Base-by-base conservation (phyloP, 2,329 filamentous ascomycete species). In the Sclerotiophoma versabilis region DNA sequence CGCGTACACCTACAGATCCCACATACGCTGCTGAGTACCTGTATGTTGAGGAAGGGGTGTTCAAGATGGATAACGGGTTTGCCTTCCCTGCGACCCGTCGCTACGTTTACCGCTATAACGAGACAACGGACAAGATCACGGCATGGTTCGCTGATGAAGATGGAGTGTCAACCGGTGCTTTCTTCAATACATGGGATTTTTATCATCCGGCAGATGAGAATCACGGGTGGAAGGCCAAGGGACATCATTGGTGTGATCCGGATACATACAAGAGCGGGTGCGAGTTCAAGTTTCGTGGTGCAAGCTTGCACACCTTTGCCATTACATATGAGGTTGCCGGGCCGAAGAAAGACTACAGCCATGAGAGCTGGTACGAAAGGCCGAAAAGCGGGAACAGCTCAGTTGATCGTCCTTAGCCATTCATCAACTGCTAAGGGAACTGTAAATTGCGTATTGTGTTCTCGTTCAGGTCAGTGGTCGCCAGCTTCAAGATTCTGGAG, bases 161-260 rank as follows among this genome's bases (percentile, higher is more conserved):
- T 59, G 84, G 88, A n/a, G 84, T 89, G 58, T 80, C 81, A 12
- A 86, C 87, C 0, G 89, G 92, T 67, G 89, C 92, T 59, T 76
- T 92, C 17, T 93, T 93, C 72, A 89, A 92, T 64, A 83, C 87
- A 58, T 76, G 92, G n/a, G 82, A 88, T 52, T 90, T 92, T 61
- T 54, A 77, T 19, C 46, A 62, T 10, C 68, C 71, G 4, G 61
- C 71, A 3, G 66, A 70, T 4, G 59, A 69, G 0, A 64, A 71
- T 0, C 75, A 75, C 48, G 83, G 82, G 0, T 90, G 88, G 85
- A 74, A 77, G 34, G 89, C 88, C 0, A 85, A 81, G 61, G 86
- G 87, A 0, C 83, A 85, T 11, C 89, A 93, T 70, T 75, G 91
- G 17, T 92, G 90, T 68, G 81, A 86, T 19, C 81, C 88, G 22